These are phyloP conservation scores for Trichoderma sp. DNA, from an alignment of 2,329 filamentous ascomycete genomes.

Conservation along the genomic window DNA sequence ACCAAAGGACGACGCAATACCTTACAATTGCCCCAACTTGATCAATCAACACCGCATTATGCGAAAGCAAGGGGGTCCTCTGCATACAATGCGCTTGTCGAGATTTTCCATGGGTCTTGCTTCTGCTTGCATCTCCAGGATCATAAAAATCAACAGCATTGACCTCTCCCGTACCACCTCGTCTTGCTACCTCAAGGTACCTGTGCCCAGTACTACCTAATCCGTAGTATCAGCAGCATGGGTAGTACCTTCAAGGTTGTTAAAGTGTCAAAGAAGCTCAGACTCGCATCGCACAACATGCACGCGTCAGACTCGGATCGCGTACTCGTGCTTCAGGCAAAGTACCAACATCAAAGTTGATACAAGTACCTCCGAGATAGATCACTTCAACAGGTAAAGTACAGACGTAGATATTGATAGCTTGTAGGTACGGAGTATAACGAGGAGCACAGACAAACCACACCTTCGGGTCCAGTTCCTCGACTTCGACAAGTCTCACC, in stretches of 20 bases:
- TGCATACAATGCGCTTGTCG: no score
- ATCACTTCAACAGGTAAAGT: not conserved
- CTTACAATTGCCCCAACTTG: no score
- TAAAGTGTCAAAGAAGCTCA: no score
- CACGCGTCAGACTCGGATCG: slow-evolving; percentile 17
- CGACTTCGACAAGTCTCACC: not conserved
- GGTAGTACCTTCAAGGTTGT: no score
- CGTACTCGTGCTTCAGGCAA: not conserved
- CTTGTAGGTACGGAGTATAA: not conserved
- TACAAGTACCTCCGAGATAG: no score
- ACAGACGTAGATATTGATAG: slow-evolving; percentile 1
- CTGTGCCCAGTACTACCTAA: not conserved
- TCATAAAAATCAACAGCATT: no score
- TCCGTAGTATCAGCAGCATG: not conserved
- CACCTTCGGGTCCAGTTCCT: not conserved
- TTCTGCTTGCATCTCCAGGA: no score
- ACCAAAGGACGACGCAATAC: no score
- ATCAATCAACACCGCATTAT: no score
- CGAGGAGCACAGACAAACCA: slow-evolving; percentile 5
- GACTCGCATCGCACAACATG: not conserved
- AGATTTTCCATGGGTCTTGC: no score
- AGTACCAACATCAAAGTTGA: not conserved
- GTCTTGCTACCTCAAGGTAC: not conserved
- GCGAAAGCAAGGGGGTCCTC: no score
- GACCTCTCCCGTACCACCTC: no score